phyloP scores from a whole-genome alignment of 148 eudicot genomes.

The Nepenthes gracilis region DNA sequence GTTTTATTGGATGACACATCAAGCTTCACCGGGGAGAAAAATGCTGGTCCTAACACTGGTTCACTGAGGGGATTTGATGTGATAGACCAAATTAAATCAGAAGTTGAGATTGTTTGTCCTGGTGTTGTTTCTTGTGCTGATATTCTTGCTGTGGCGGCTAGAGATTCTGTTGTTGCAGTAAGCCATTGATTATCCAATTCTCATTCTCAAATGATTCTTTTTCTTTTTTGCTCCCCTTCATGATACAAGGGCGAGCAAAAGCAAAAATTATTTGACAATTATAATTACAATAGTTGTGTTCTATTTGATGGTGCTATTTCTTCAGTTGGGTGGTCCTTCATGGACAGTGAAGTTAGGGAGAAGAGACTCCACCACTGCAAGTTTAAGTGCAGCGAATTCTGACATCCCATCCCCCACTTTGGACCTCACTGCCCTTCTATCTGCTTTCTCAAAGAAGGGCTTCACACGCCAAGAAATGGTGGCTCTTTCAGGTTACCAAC shows the following conservation, averaged over 20 bases:
- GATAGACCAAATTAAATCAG: slow-evolving; percentile 22
- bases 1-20: slow-evolving; percentile 24
- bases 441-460: slow-evolving; percentile 43
- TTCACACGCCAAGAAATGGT: slow-evolving; percentile 44
- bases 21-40: slow-evolving; percentile 31
- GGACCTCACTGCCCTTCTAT: slow-evolving; percentile 24
- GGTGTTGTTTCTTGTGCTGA: slow-evolving; percentile 42
- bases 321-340: slow-evolving; percentile 46
- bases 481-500: slow-evolving; percentile 44
- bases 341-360: slow-evolving; percentile 52
- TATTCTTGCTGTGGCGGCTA: slow-evolving; percentile 33
- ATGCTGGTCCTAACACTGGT: slow-evolving; percentile 18
- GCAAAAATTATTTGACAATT: neutral
- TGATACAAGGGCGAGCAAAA: too few species aligned
- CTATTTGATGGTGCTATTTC: neutral
- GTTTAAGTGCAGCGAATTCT: slow-evolving; percentile 27
- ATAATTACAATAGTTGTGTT: too few species aligned
- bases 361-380: slow-evolving; percentile 52
- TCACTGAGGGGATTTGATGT: slow-evolving; percentile 31
- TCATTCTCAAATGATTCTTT: too few species aligned
- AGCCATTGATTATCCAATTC: neutral
- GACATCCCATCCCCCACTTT: slow-evolving; percentile 36
- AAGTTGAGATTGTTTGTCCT: slow-evolving; percentile 23
- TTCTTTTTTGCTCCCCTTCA: too few species aligned
- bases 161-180: slow-evolving; percentile 41